Base-by-base conservation (phyloP, 306 rosid genomes). In the Quillaja saponaria region DNA sequence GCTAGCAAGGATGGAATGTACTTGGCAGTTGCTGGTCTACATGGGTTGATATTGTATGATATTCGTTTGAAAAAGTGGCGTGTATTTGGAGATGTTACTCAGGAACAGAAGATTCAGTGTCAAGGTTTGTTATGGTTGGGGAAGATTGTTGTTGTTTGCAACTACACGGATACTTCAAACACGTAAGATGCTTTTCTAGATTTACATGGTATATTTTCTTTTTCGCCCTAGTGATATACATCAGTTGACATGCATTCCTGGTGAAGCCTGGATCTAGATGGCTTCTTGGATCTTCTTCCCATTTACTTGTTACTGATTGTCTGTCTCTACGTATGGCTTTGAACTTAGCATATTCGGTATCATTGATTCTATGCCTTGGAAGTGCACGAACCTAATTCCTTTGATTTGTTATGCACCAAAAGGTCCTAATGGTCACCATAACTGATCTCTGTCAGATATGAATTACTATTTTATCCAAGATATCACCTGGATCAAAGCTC, bases 401-500 rank as follows among this genome's bases (percentile, higher is more conserved):
- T 45, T 63, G 64, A 66, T 61, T 76, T 46, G 38, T 72, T 59
- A 67, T 62, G 50, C 28, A 40, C 39, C 39, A 50, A 55, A 52
- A 61, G 55, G 28, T 63, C 16, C 67, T 67, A n/a, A 40, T 52
- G 51, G 59, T 60, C 69, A 33, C 68, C 17, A 3, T 40, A 63
- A 71, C 66, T 51, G 49, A 18, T 75, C n/a, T 84, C n/a, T 84
- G 70, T 56, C 82, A 92, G 98, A 77, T 86, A 88, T 55, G 98
- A 92, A 74, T 81, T 92, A 74, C 98, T 92, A 52, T 92, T 92
- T 73, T 92, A 86, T 78, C 98, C 95, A 52, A 86, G 98, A 73
- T 86, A 86, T 82, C 98, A 92, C 83, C 98, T 92, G 73, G 98
- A 86, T 80, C 95, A 86, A 84, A 92, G 96, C 72, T 92, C 96